Percentiles rank a stretch among this genome's conserved stretches.
phyloP scores from a whole-genome alignment of 345 rosid species.

The Populus alba region DNA sequence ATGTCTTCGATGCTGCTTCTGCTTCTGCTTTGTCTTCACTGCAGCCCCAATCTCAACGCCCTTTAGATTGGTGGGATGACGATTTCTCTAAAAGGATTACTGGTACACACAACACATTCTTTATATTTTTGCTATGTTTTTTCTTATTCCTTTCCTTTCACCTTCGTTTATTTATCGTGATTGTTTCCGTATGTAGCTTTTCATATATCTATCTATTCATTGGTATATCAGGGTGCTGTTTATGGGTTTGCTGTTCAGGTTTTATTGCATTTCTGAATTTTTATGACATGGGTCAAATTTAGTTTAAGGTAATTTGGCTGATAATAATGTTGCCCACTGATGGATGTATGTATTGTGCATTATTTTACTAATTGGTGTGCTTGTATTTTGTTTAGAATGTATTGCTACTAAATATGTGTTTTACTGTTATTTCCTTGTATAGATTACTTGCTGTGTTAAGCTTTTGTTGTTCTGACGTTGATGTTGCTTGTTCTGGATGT shows the following conservation, averaged over 20 bases:
- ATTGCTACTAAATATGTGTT: not conserved
- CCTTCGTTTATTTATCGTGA: not conserved
- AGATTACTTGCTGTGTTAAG: not conserved
- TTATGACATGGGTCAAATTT: constrained; percentile 22
- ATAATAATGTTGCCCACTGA: not conserved
- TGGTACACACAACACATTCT: constrained; percentile 38
- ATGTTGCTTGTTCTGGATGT: not conserved
- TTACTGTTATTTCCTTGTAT: not conserved
- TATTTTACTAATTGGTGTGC: constrained; percentile 11
- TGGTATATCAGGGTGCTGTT: not conserved
- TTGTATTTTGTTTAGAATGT: not conserved
- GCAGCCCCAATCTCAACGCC: constrained; percentile 30
- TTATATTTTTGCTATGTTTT: not conserved
- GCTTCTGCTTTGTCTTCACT: constrained; percentile 19
- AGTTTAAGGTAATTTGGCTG: constrained; percentile 23
- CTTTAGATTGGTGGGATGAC: constrained; percentile 76
- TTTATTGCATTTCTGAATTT: constrained; percentile 8
- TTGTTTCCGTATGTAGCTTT: constrained; percentile 7
- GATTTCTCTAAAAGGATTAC: constrained; percentile 64
- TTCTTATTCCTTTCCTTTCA: constrained; percentile 8
- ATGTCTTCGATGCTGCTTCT: constrained; percentile 40
- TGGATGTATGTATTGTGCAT: constrained; percentile 9
- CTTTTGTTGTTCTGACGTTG: not conserved
- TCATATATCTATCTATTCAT: not conserved
- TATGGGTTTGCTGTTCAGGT: not conserved